Conservation (phyloP, 1,284 basidiomycete species). For the Papiliotrema fonsecae region DNA sequence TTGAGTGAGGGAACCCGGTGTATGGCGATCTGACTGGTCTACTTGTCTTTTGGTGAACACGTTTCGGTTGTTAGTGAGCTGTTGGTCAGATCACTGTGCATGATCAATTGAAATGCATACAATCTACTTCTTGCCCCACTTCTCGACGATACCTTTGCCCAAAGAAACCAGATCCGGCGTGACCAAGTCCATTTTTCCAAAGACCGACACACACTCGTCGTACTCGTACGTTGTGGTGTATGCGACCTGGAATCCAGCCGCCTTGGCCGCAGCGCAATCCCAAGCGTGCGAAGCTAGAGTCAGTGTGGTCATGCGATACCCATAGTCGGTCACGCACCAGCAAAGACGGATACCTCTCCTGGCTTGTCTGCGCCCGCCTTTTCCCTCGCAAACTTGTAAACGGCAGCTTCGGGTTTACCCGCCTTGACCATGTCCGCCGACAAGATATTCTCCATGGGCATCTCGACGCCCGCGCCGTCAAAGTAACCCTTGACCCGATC, state of each 20-base stretch:
- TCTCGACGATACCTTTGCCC: constrained; percentile 27
- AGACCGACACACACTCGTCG: constrained; percentile 24
- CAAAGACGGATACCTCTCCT: constrained; percentile 29
- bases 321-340: constrained; percentile 14
- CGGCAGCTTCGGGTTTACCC: constrained; percentile 25
- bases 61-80: too few species aligned
- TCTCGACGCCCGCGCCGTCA: constrained; percentile 24
- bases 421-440: constrained; percentile 29
- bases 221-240: constrained; percentile 30
- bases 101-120: too few species aligned
- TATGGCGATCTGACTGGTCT: too few species aligned
- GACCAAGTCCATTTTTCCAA: constrained; percentile 25
- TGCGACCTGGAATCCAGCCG: constrained; percentile 24
- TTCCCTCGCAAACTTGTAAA: constrained; percentile 31
- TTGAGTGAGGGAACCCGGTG: too few species aligned
- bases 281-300: constrained; percentile 22
- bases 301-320: neutral
- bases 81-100: too few species aligned
- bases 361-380: constrained; percentile 22
- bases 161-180: constrained; percentile 16
- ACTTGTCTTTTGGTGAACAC: too few species aligned
- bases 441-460: constrained; percentile 26
- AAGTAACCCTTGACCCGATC: constrained; percentile 33
- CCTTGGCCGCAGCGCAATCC: constrained; percentile 27
- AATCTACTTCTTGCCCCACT: constrained; percentile 27